Conservation (phyloP, 1,284 basidiomycete genomes). For the Pulchroboletus neoregius region DNA sequence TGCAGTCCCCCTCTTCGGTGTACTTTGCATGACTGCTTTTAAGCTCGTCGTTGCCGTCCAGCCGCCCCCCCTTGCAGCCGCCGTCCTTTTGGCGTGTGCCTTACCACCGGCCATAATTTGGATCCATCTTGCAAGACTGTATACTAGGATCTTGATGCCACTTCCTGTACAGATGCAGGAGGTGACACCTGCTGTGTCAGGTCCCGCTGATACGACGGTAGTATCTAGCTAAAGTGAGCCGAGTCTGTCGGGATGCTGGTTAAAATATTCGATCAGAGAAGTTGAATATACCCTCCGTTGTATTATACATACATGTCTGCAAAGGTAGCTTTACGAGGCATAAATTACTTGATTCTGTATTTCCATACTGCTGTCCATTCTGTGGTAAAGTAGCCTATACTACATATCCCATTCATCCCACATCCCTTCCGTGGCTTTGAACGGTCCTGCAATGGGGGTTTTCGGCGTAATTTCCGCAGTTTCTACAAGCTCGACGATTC, state of each 20-base stretch:
- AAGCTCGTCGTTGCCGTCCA: slow-evolving; percentile 16
- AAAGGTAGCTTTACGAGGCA: slow-evolving; percentile 9
- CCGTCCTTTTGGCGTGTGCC: slow-evolving; percentile 22
- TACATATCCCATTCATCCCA: slow-evolving; percentile 77
- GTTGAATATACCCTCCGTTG: background rate
- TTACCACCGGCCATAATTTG: slow-evolving; percentile 19
- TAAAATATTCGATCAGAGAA: background rate
- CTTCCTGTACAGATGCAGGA: slow-evolving; percentile 10
- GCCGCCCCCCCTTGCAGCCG: slow-evolving; percentile 21
- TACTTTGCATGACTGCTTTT: slow-evolving; percentile 23
- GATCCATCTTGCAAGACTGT: slow-evolving; percentile 9
- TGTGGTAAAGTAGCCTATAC: slow-evolving; percentile 4
- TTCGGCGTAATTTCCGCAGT: slow-evolving; percentile 50
- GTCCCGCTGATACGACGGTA: background rate
- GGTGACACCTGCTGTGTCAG: background rate
- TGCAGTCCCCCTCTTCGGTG: slow-evolving; percentile 26
- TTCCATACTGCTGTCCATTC: background rate
- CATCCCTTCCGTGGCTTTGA: slow-evolving; percentile 34
- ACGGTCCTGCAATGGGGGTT: slow-evolving; percentile 32
- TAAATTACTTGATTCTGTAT: slow-evolving; percentile 17
- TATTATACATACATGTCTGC: slow-evolving; percentile 8
- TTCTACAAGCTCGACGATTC: slow-evolving; percentile 64
- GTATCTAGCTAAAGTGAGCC: background rate
- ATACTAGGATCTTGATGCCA: slow-evolving; percentile 1
- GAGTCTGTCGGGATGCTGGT: too few relatives aligned